Base-by-base conservation (phyloP, 257 asterid genomes). In the Przewalskia tangutica region DNA sequence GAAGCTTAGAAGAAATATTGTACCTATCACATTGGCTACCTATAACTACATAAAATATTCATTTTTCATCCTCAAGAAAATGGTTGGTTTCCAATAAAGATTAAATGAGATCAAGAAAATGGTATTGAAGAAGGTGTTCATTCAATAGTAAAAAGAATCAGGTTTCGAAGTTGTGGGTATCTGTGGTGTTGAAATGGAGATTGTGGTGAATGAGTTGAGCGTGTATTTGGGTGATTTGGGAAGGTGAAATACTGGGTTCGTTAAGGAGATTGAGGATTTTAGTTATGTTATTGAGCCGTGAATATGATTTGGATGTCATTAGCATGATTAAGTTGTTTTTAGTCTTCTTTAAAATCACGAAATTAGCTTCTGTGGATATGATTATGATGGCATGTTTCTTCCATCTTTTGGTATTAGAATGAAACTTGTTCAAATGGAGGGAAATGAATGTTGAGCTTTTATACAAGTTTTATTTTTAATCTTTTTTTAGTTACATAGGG, bases 211-310 rank as follows among this genome's bases (percentile, higher is more conserved):
- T 82, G 27, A 94, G 73, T 83, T 88, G 97, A 10, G 92, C 91
- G 36, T 88, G 91, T 78, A 94, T 89, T 88, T 94, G 97, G 80
- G 66, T 83, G 77, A 87, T 53, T 79, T 89, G 95, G 16, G 86
- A 20, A 13, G 60, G 76, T 16, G 89, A 83, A 76, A n/a, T 65
- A 83, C 87, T 84, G 71, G 77, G 48, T 63, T 81, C 56, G 7
- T 66, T 63, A 16, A 88, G 32, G 44, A 77, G 88, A 53, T 83
- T 82, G 76, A 88, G 58, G 85, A 88, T 81, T 65, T 82, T 73
- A 34, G 71, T 77, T 6, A 75, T 56, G 10, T 64, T n/a, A 82
- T 59, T 80, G 73, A 64, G 63, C 8, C 62, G 77, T 34, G n/a
- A 58, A 51, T 63, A 56, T 16, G 65, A 23, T 0, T 73, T 75